Base-by-base conservation (phyloP, 768 basidiomycete genomes). In the Kwoniella newhampshirensis region DNA sequence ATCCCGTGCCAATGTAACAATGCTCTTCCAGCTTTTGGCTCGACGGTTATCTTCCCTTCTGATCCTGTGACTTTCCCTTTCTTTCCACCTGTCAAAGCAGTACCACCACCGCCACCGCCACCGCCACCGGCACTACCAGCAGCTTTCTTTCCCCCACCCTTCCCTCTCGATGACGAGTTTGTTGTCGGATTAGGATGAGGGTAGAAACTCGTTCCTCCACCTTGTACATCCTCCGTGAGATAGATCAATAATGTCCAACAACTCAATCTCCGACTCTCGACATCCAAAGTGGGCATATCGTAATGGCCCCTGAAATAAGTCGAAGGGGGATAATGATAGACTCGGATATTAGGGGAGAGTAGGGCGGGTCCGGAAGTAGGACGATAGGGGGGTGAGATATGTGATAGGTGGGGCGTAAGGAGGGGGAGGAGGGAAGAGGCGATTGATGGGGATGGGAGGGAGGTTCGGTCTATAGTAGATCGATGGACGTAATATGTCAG, bases 1-100 rank as follows among this genome's bases (percentile, higher is more conserved):
- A 63, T 47, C 13, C 70, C 70, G 45, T 72, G 70, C 59, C 63
- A 59, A 47, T 72, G 70, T 12, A 72, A 55, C 18, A 66, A 27
- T 17, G 66, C 53, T 57, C 61, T 55, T 8, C 70, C 70, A 4
- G 63, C 49, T 53, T 61, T 62, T 4, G 70, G 59, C 18, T 40
- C 44, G 23, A 72, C 63, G 4, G 49, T 52, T 8, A 71, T 39
- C 40, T 54, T 54, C 39, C 42, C 51, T 45, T 58, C 37, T 23
- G 23, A 35, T 42, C 28, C 18, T 53, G 32, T 32, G 13, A 13
- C 13, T 13, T 46, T 20, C n/a, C 32, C 46, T 39, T 63, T 53
- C 42, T 28, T 32, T 6, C 32, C 32, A 13, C 32, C 32, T 32
- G n/a, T n/a, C n/a, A n/a, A n/a, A n/a, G n/a, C n/a, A n/a, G n/a